Evolutionary conservation across 192 early-diverging fungal genomes (phyloP).

Genomic region (Backusella parvicylindrica): DNA sequence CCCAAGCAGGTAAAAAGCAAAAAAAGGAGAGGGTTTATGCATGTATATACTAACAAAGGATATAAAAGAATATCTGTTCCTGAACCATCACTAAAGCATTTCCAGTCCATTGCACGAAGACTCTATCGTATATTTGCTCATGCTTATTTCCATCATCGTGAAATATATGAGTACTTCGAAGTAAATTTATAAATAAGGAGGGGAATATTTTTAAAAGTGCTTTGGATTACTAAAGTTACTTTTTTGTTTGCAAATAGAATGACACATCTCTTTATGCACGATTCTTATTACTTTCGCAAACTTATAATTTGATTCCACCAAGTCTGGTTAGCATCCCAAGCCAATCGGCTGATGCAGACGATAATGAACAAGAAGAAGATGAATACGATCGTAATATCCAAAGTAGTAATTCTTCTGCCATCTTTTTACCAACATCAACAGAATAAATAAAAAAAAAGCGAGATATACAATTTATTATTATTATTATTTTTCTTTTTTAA

Average conservation of each 20-base stretch:
- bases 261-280: conserved; percentile 69
- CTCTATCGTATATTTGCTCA: conserved; percentile 98
- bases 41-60: not conserved
- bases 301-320: conserved; percentile 62
- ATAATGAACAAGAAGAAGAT: conserved; percentile 15
- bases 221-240: not conserved
- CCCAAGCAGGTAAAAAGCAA: conserved; percentile 57
- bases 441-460: not conserved
- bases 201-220: not conserved
- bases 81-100: conserved; percentile 77
- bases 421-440: not conserved
- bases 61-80: conserved; percentile 52
- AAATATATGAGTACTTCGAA: conserved; percentile 86
- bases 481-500: conserved; percentile 3
- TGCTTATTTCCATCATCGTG: conserved; percentile 88
- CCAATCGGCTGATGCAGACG: not conserved
- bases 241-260: conserved; percentile 40
- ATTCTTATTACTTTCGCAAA: conserved; percentile 64
- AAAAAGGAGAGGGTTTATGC: not conserved
- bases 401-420: not conserved
- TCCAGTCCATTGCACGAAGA: conserved; percentile 82
- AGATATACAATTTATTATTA: not conserved
- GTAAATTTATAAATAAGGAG: conserved; percentile 25
- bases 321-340: conserved; percentile 70
- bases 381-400: conserved; percentile 1